Percentiles rank a stretch among this genome's conserved stretches.
These are phyloP conservation scores for Betula pendula DNA, from an alignment of 306 rosid species.

Conservation along the genomic window DNA sequence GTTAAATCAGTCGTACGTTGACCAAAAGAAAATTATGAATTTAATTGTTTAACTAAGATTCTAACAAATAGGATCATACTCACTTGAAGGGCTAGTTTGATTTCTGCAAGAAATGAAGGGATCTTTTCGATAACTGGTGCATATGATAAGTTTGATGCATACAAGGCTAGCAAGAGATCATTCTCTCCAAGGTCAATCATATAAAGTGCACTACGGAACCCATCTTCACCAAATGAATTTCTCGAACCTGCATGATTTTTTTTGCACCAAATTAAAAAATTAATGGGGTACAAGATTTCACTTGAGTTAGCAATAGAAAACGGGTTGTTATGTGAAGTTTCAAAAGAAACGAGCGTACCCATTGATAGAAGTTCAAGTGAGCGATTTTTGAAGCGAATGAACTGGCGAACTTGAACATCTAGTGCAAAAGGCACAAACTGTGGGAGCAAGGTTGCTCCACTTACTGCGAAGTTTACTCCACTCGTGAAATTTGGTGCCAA, in stretches of 20 bases:
- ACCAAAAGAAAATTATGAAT: too few species aligned
- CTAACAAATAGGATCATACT: too few species aligned
- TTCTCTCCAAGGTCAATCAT: background rate
- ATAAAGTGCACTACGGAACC: background rate
- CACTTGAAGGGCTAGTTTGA: slow-evolving; percentile 1
- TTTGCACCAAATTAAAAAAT: background rate
- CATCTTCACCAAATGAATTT: background rate
- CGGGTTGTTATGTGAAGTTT: too few species aligned
- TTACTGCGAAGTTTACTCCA: slow-evolving; percentile 7
- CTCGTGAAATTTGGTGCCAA: background rate
- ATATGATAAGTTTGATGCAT: background rate
- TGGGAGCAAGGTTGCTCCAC: slow-evolving; percentile 13
- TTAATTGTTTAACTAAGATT: too few species aligned
- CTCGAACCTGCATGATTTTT: background rate
- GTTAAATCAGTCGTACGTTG: too few species aligned
- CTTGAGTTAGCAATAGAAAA: too few species aligned
- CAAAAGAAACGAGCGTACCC: background rate
- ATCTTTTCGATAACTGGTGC: background rate
- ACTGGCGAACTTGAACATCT: slow-evolving; percentile 8
- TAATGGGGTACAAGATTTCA: background rate
- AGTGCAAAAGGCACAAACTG: slow-evolving; percentile 8
- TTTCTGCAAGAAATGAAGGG: slow-evolving; percentile 7
- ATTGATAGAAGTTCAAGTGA: slow-evolving; percentile 4
- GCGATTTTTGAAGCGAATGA: background rate
- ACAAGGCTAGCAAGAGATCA: slow-evolving; percentile 8